Conservation (phyloP, 23 red algal genomes). For the Gracilaria caudata region DNA sequence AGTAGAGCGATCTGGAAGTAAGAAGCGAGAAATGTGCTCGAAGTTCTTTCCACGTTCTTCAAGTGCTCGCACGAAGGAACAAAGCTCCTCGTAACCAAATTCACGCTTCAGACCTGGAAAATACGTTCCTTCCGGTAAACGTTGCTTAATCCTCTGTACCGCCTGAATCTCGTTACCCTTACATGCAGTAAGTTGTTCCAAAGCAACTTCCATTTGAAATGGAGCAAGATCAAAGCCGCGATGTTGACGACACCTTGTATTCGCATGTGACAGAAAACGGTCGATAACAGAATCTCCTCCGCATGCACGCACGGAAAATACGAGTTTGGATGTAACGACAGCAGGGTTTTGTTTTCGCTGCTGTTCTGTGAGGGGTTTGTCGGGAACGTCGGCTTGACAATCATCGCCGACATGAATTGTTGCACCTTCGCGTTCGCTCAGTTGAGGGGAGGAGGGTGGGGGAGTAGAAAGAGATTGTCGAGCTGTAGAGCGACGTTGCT, state of each 20-base stretch:
- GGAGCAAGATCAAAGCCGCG: constrained; percentile 56
- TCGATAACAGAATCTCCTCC: constrained; percentile 24
- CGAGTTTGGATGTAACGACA: constrained; percentile 36
- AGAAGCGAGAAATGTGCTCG: constrained; percentile 54
- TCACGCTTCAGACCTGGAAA: constrained; percentile 57
- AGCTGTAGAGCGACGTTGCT: constrained; percentile 43
- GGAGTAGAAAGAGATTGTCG: constrained; percentile 16
- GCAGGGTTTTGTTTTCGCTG: constrained; percentile 30
- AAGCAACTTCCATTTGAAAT: constrained; percentile 45
- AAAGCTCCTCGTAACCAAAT: constrained; percentile 61
- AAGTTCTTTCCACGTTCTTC: constrained; percentile 65
- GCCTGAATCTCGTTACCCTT: constrained; percentile 36
- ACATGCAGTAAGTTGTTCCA: constrained; percentile 26
- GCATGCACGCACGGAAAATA: constrained; percentile 36
- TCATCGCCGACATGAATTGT: constrained; percentile 41
- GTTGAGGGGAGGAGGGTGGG: constrained; percentile 3
- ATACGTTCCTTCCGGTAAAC: constrained; percentile 46
- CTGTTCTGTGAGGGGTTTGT: not conserved
- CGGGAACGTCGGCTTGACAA: constrained; percentile 62
- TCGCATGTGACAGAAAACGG: constrained; percentile 31
- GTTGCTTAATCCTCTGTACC: constrained; percentile 11
- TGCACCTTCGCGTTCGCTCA: not conserved
- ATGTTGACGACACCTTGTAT: constrained; percentile 14
- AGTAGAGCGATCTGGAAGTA: constrained; percentile 51
- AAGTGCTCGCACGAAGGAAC: constrained; percentile 65